These are phyloP conservation scores for Aureobasidium sp. DNA, from an alignment of 2,329 filamentous ascomycete genomes.

Conservation along the genomic window DNA sequence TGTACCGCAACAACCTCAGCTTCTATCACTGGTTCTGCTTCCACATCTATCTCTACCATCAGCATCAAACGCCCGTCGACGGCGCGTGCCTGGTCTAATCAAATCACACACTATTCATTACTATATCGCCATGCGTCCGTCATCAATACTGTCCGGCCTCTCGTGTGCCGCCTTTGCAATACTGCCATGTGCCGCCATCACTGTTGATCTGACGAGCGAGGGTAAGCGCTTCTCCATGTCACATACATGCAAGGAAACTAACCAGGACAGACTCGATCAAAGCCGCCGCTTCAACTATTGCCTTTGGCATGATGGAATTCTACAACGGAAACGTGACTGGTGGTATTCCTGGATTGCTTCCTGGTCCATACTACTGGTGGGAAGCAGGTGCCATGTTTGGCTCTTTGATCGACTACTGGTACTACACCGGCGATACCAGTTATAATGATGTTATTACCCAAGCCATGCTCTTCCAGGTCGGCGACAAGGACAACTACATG, in stretches of 20 bases:
- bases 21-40: neutral
- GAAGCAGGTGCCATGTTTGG: slow-evolving; percentile 55
- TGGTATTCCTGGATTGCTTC: slow-evolving; percentile 46
- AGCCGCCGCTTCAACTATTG: slow-evolving; percentile 32
- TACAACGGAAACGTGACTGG: slow-evolving; percentile 46
- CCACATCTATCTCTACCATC: neutral
- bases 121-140: slow-evolving; percentile 14
- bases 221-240: neutral
- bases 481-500: slow-evolving; percentile 51
- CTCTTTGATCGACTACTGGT: slow-evolving; percentile 61
- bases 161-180: slow-evolving; percentile 14
- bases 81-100: neutral
- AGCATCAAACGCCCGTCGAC: neutral
- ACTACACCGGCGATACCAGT: slow-evolving; percentile 53
- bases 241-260: neutral
- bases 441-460: slow-evolving; percentile 53
- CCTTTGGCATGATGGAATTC: slow-evolving; percentile 42
- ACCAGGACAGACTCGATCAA: slow-evolving; percentile 33
- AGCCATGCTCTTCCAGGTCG: slow-evolving; percentile 51
- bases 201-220: slow-evolving; percentile 17
- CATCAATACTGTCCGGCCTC: slow-evolving; percentile 10
- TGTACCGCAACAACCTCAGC: neutral
- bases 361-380: slow-evolving; percentile 67
- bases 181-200: slow-evolving; percentile 15
- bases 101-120: neutral